Conservation (phyloP, 352 stramenopile species). For the Achlya hypogyna region DNA sequence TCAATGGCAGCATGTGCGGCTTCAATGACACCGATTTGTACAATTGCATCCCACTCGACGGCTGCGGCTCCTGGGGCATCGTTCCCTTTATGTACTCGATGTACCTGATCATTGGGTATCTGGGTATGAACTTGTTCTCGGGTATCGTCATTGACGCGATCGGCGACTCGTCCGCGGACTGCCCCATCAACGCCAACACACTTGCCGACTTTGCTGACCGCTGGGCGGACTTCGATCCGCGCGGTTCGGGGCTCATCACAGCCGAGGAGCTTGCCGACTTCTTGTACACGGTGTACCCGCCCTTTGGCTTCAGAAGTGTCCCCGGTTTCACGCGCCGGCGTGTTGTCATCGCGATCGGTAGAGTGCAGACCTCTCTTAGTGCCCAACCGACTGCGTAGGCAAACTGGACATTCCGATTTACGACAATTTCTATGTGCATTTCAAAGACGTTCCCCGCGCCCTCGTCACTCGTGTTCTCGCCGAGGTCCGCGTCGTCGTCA, state of each 20-base stretch:
- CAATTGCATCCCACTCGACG: slow-evolving; percentile 55
- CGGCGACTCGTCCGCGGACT: slow-evolving; percentile 81
- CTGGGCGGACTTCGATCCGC: slow-evolving; percentile 84
- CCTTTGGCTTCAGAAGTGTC: slow-evolving; percentile 53
- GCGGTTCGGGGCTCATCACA: slow-evolving; percentile 74
- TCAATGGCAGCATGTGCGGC: slow-evolving; percentile 57
- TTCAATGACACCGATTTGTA: slow-evolving; percentile 44
- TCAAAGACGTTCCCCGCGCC: slow-evolving; percentile 77
- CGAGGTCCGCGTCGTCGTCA: background rate
- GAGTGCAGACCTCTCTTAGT: background rate
- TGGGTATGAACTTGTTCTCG: slow-evolving; percentile 93
- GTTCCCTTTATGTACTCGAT: slow-evolving; percentile 75
- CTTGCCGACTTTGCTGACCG: slow-evolving; percentile 83
- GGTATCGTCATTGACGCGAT: slow-evolving; percentile 91
- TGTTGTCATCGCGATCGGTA: slow-evolving; percentile 1
- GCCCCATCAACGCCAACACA: slow-evolving; percentile 70
- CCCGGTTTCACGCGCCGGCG: slow-evolving; percentile 3
- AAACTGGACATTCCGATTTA: slow-evolving; percentile 69
- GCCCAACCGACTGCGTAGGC: slow-evolving; percentile 22
- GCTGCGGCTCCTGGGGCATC: slow-evolving; percentile 54
- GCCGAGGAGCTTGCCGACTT: slow-evolving; percentile 65
- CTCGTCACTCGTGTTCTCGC: slow-evolving; percentile 6
- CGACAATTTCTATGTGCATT: slow-evolving; percentile 70
- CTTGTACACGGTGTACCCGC: slow-evolving; percentile 63
- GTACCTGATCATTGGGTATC: slow-evolving; percentile 87